Percentiles rank a stretch among this genome's conserved stretches.
Conservation (phyloP, 257 asterid genomes). For the Misopates orontium region DNA sequence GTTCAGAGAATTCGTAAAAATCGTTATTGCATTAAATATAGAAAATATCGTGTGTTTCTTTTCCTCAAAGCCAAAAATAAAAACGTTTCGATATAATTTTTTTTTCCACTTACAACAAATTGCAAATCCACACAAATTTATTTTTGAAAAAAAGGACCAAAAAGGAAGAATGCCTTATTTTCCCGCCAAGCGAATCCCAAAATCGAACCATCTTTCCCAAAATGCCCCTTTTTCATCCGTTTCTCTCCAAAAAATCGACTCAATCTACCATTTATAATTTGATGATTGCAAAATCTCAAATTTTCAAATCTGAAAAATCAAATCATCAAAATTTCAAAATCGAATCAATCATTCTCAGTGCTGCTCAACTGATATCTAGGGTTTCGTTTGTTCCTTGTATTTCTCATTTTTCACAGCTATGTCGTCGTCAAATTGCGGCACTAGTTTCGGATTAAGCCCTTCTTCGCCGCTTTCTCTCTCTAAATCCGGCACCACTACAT, state of each 20-base stretch:
- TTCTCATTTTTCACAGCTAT: slow-evolving; percentile 28
- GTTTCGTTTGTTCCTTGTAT: slow-evolving; percentile 19
- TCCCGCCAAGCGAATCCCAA: slow-evolving; percentile 40
- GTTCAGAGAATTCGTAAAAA: no score
- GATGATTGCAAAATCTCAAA: background rate
- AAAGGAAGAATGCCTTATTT: background rate
- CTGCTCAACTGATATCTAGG: slow-evolving; percentile 30
- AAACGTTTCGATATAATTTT: no score
- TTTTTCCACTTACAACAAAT: no score
- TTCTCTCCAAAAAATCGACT: slow-evolving; percentile 7
- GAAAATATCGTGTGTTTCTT: no score
- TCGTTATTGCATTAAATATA: no score
- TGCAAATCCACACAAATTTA: background rate
- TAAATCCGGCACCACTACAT: slow-evolving; percentile 57
- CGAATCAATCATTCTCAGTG: background rate
- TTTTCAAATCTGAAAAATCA: slow-evolving; percentile 17
- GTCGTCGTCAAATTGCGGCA: slow-evolving; percentile 19
- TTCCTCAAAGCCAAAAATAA: no score
- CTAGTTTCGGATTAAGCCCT: no score
- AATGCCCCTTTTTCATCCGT: slow-evolving; percentile 17
- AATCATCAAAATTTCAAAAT: background rate
- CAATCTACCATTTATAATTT: background rate
- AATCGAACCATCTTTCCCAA: slow-evolving; percentile 6
- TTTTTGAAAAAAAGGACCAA: background rate
- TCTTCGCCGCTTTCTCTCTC: slow-evolving; percentile 64